Base-by-base conservation (phyloP, 1,139 yeast genomes). In the Sugiyamaella sp. region DNA sequence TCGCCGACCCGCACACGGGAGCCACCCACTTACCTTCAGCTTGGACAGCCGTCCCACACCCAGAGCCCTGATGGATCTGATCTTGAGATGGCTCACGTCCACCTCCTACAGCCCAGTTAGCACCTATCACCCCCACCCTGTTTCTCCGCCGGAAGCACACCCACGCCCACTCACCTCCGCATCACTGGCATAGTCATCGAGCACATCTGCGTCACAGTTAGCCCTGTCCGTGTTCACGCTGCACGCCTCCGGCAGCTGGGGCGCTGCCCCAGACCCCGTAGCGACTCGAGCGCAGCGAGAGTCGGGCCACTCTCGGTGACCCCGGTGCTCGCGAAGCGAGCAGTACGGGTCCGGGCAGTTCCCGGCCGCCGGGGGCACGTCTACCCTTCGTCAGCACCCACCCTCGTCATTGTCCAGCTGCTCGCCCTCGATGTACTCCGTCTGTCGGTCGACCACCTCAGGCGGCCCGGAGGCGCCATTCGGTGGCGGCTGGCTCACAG, bases 81-180 rank as follows among this genome's bases (percentile, higher is more conserved):
- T 84, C 71, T 89, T 89, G 65, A 89, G 71, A 69, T 93, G 98
- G 37, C 90, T 80, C 53, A 93, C 74, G 56, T 89, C 96, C 43
- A 93, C 75, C 49, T 79, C 82, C 38, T 47, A 40, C n/a, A 40
- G 12, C 25, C 17, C 4, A 12, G 51, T 47, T 47, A 47, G 51
- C 17, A 6, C 12, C 2, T 19, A 33, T 17, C 33, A 2, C 16
- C 24, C 22, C n/a, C n/a, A n/a, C n/a, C n/a, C n/a, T n/a, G n/a
- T n/a, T n/a, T n/a, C n/a, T n/a, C n/a, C n/a, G n/a, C n/a, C n/a
- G n/a, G n/a, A n/a, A n/a, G n/a, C n/a, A n/a, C n/a, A n/a, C n/a
- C n/a, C n/a, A n/a, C 39, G 2, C n/a, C 25, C n/a, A 38, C 52
- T 37, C n/a, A 50, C 53, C 20, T 82, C 86, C 0, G 84, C 74